A percentile compares a stretch with the other conserved stretches of the same genome.
phyloP scores from a whole-genome alignment of 1,139 yeast species.

The Nakaseomyces glabratus region DNA sequence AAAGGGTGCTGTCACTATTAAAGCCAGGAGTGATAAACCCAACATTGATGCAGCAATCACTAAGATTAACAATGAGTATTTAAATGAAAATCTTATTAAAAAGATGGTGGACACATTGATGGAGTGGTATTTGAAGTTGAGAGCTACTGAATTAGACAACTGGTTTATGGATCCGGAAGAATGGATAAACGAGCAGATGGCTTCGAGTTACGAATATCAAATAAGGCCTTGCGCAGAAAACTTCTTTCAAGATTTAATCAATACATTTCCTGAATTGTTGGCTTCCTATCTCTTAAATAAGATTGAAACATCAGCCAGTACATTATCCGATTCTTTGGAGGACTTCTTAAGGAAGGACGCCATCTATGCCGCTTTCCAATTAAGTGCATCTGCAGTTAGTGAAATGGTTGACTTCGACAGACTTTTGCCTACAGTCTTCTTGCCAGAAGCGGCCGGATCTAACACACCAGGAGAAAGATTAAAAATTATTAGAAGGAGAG shows the following conservation, averaged over 20 bases:
- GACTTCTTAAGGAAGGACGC: slow-evolving; percentile 69
- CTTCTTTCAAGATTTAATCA: slow-evolving; percentile 67
- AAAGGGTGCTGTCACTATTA: slow-evolving; percentile 57
- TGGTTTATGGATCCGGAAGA: slow-evolving; percentile 89
- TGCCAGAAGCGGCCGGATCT: slow-evolving; percentile 49
- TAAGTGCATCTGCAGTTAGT: slow-evolving; percentile 59
- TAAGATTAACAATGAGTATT: slow-evolving; percentile 44
- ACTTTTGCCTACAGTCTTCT: slow-evolving; percentile 47
- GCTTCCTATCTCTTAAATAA: slow-evolving; percentile 55
- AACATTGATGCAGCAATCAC: slow-evolving; percentile 54
- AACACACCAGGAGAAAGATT: slow-evolving; percentile 25
- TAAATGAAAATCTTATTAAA: slow-evolving; percentile 47
- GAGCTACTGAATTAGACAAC: slow-evolving; percentile 65
- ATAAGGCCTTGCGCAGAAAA: slow-evolving; percentile 83
- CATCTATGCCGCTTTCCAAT: slow-evolving; percentile 69
- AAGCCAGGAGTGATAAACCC: slow-evolving; percentile 48
- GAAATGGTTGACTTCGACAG: slow-evolving; percentile 57
- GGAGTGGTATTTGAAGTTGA: slow-evolving; percentile 61
- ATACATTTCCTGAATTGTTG: slow-evolving; percentile 52
- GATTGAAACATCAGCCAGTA: slow-evolving; percentile 41
- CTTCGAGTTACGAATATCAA: slow-evolving; percentile 74
- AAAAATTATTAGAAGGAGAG: slow-evolving; percentile 65
- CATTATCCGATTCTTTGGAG: slow-evolving; percentile 32
- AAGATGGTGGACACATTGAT: slow-evolving; percentile 59
- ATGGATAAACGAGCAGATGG: slow-evolving; percentile 76